These are phyloP conservation scores for Ascochyta lentis DNA, from an alignment of 2,329 filamentous ascomycete species.

Conservation along the genomic window DNA sequence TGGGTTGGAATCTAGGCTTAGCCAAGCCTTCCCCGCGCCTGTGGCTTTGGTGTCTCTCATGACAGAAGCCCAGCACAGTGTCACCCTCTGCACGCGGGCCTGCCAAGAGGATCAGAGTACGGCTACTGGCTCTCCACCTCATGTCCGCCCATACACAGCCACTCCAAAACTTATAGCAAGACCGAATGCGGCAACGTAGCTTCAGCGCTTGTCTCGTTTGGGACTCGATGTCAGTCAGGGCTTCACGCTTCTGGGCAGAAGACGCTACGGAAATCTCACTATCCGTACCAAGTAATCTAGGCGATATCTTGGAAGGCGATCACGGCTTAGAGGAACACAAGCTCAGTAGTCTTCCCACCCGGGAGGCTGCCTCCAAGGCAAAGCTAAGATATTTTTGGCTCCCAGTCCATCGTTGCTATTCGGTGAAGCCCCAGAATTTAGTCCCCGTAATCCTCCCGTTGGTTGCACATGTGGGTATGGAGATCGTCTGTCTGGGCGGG, in stretches of 20 bases:
- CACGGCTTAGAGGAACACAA: slow-evolving; percentile 5
- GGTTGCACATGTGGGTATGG: slow-evolving; percentile 3
- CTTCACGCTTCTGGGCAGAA: slow-evolving; percentile 5
- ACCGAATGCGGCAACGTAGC: slow-evolving; percentile 1
- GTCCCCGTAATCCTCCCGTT: slow-evolving; percentile 6
- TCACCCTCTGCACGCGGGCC: not conserved
- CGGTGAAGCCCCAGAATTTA: not conserved
- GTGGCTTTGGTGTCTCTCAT: slow-evolving; percentile 3
- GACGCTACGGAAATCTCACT: slow-evolving; percentile 25
- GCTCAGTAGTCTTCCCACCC: not conserved
- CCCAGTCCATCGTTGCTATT: not conserved
- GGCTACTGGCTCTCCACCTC: slow-evolving; percentile 10
- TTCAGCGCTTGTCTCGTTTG: not conserved
- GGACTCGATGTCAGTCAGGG: not conserved
- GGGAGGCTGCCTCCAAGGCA: slow-evolving; percentile 1
- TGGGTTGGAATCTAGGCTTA: slow-evolving; percentile 1
- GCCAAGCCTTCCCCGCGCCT: slow-evolving; percentile 15
- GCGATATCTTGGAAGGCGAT: slow-evolving; percentile 35
- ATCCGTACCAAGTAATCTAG: slow-evolving; percentile 35
- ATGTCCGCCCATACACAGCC: slow-evolving; percentile 11
- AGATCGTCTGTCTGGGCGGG: slow-evolving; percentile 11
- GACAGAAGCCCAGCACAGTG: slow-evolving; percentile 11
- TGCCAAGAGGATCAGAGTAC: slow-evolving; percentile 15
- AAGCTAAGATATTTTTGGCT: slow-evolving; percentile 5
- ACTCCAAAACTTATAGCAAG: not conserved